phyloP scores from a whole-genome alignment of 2,329 filamentous ascomycete species.

The Herpotrichia juniperi region DNA sequence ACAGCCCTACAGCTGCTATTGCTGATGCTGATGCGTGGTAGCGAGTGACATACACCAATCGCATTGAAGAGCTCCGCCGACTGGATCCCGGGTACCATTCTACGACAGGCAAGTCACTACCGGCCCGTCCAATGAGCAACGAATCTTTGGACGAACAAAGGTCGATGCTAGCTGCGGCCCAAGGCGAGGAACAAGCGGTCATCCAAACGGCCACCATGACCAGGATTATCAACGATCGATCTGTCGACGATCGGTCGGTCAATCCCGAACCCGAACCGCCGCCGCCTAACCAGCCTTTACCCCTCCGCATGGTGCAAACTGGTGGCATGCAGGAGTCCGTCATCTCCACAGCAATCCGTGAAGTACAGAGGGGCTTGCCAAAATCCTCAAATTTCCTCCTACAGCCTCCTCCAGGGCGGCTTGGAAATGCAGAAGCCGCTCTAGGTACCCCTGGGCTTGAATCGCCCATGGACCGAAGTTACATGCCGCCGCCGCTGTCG shows the following conservation, averaged over 20 bases:
- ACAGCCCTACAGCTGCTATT: constrained; percentile 2
- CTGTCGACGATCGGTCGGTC: constrained; percentile 26
- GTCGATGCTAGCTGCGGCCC: constrained; percentile 41
- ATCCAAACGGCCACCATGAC: constrained; percentile 61
- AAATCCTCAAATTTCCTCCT: constrained; percentile 34
- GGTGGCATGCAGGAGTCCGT: constrained; percentile 43
- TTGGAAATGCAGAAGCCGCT: constrained; percentile 20
- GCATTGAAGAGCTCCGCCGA: constrained; percentile 84
- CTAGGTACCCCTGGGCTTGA: constrained; percentile 39
- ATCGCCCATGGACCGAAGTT: constrained; percentile 61
- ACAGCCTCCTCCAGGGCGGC: constrained; percentile 41
- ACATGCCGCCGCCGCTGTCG: constrained; percentile 75
- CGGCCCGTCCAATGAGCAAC: constrained; percentile 70
- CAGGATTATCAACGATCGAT: constrained; percentile 56
- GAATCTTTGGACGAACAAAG: constrained; percentile 53
- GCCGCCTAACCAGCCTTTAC: constrained; percentile 31
- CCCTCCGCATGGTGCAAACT: constrained; percentile 38
- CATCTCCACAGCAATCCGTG: constrained; percentile 49
- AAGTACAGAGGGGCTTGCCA: constrained; percentile 45
- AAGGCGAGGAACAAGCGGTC: constrained; percentile 48
- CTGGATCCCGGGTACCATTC: constrained; percentile 64
- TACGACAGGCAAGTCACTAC: constrained; percentile 73
- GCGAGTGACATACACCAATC: constrained; percentile 87
- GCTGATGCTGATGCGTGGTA: constrained; percentile 46
- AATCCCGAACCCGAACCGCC: constrained; percentile 25